phyloP scores from a whole-genome alignment of 257 asterid species.

The Capsicum pubescens region DNA sequence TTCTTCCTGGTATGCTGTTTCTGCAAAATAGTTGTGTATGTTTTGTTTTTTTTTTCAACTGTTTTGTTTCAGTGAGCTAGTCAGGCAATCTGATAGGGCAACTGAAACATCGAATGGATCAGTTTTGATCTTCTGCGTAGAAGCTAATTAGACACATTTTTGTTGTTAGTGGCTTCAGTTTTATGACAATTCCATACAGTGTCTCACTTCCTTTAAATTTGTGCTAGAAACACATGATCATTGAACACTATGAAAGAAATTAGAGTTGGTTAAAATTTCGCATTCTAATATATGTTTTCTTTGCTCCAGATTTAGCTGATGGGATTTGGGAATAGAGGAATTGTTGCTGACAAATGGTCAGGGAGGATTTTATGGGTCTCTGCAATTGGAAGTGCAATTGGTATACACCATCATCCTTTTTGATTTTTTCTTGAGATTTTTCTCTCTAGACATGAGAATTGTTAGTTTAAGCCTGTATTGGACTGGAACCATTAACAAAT shows the following conservation, averaged over 20 bases:
- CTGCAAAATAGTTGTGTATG: background rate
- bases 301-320: constrained; percentile 46
- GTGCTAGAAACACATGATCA: background rate
- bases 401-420: constrained; percentile 44
- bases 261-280: constrained; percentile 1
- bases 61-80: background rate
- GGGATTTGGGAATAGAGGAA: constrained; percentile 87
- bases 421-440: background rate
- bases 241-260: background rate
- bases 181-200: background rate
- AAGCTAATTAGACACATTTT: background rate
- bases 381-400: constrained; percentile 88
- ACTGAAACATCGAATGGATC: background rate
- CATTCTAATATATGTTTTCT: background rate
- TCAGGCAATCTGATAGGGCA: background rate
- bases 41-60: background rate
- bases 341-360: constrained; percentile 83
- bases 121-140: background rate
- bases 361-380: constrained; percentile 80
- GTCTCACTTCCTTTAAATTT: background rate
- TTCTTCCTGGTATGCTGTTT: too few relatives aligned
- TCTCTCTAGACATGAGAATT: background rate
- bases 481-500: background rate
- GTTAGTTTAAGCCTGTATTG: background rate
- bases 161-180: background rate